Evolutionary conservation across 2,329 filamentous ascomycete genomes (phyloP).

Genomic region (Coniosporium tulheliwenetii): DNA sequence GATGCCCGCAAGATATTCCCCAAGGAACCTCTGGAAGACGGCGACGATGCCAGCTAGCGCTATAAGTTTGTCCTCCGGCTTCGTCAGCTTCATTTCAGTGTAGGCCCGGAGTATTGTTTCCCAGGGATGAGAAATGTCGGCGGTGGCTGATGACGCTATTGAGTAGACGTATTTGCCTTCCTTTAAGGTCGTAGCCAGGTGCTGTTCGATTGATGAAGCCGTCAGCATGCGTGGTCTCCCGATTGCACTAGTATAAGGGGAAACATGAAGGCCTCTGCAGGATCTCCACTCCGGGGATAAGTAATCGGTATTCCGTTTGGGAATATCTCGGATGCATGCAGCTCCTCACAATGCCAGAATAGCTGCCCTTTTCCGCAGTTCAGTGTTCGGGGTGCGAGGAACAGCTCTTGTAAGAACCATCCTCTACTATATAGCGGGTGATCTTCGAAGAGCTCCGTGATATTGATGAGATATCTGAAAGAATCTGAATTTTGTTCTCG

Average conservation of each 20-base stretch:
- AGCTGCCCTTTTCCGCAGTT: conserved; percentile 3
- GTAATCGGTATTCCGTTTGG: too few relatives aligned
- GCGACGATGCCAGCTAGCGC: not conserved
- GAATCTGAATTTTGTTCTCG: too few relatives aligned
- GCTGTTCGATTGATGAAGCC: too few relatives aligned
- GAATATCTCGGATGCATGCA: conserved; percentile 1
- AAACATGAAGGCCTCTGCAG: too few relatives aligned
- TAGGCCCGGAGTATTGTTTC: not conserved
- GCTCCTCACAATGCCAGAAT: conserved; percentile 4
- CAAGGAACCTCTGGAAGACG: not conserved
- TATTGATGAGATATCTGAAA: too few relatives aligned
- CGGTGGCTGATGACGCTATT: too few relatives aligned
- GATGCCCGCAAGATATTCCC: not conserved
- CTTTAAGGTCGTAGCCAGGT: too few relatives aligned
- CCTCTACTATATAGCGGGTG: conserved; percentile 1
- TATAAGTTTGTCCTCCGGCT: not conserved
- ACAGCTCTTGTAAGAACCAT: conserved; percentile 7
- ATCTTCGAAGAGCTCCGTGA: too few relatives aligned
- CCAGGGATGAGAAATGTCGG: not conserved
- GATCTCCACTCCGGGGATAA: too few relatives aligned
- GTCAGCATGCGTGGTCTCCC: too few relatives aligned
- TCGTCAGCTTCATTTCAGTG: not conserved
- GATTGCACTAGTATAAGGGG: too few relatives aligned
- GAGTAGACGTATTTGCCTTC: too few relatives aligned
- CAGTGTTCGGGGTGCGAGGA: conserved; percentile 4